A percentile compares a stretch with the other conserved stretches of the same genome.
Conservation (phyloP, 2,329 filamentous ascomycete genomes). For the Monosporascus sp. region DNA sequence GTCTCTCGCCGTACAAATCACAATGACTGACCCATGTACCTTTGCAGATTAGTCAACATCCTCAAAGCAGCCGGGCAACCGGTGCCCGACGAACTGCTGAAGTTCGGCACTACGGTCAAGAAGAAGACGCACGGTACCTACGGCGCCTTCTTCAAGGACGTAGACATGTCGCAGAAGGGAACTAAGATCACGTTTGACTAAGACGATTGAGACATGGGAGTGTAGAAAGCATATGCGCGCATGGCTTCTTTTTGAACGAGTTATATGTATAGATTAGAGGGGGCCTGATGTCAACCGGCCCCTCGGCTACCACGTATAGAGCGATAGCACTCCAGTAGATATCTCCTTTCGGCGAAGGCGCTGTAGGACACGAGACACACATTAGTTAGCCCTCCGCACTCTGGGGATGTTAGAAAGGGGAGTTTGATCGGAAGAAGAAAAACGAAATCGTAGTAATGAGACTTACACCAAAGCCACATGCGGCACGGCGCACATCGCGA, state of each 20-base stretch:
- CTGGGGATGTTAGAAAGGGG: background rate
- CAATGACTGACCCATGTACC: slow-evolving; percentile 9
- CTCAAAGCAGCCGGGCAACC: slow-evolving; percentile 87
- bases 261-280: background rate
- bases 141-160: slow-evolving; percentile 91
- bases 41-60: slow-evolving; percentile 76
- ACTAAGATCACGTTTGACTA: slow-evolving; percentile 88
- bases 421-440: too few relatives aligned
- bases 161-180: slow-evolving; percentile 73
- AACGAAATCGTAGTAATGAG: background rate
- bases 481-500: slow-evolving; percentile 43
- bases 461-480: slow-evolving; percentile 56
- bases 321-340: slow-evolving; percentile 45
- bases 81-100: slow-evolving; percentile 84
- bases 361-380: slow-evolving; percentile 27
- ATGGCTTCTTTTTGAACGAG: too few relatives aligned
- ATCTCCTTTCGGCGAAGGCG: slow-evolving; percentile 47
- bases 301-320: slow-evolving; percentile 31
- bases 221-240: too few relatives aligned
- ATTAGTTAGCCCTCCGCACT: slow-evolving; percentile 8
- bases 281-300: slow-evolving; percentile 3
- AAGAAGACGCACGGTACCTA: slow-evolving; percentile 97
- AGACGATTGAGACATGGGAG: background rate
- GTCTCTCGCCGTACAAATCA: background rate
- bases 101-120: slow-evolving; percentile 97